Conservation (phyloP, 1,139 yeast genomes). For the Candida labiduridarum region DNA sequence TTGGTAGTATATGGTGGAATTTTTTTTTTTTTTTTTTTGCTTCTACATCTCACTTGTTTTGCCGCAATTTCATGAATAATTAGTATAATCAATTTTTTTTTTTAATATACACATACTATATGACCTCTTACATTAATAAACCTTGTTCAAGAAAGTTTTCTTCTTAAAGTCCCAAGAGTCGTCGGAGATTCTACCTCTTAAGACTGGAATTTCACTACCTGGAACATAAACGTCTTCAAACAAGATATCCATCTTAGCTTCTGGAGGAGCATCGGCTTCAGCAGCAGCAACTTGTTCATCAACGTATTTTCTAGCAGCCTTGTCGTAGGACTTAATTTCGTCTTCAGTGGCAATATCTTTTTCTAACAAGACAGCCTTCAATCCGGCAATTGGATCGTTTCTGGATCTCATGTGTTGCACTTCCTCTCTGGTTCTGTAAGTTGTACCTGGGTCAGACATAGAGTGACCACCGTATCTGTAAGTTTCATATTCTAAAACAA, state of each 20-base stretch:
- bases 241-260: constrained; percentile 89
- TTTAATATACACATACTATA: constrained; percentile 26
- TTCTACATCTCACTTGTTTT: neutral
- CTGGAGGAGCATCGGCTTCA: constrained; percentile 93
- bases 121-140: constrained; percentile 30
- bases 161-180: constrained; percentile 87
- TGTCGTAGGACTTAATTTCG: constrained; percentile 91
- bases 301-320: constrained; percentile 92
- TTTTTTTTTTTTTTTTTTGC: constrained; percentile 1
- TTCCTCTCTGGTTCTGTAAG: constrained; percentile 99
- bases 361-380: constrained; percentile 83
- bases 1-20: neutral
- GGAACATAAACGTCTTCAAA: constrained; percentile 96
- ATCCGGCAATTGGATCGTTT: constrained; percentile 96
- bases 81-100: neutral
- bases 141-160: constrained; percentile 65
- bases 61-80: neutral
- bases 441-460: constrained; percentile 99
- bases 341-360: constrained; percentile 87
- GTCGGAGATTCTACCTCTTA: constrained; percentile 96
- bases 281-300: constrained; percentile 95
- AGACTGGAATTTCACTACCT: constrained; percentile 88
- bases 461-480: constrained; percentile 99
- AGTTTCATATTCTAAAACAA: constrained; percentile 95
- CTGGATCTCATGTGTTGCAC: constrained; percentile 99